Evolutionary conservation across 306 rosid genomes (phyloP).

Genomic region (Erythrophleum fordii): DNA sequence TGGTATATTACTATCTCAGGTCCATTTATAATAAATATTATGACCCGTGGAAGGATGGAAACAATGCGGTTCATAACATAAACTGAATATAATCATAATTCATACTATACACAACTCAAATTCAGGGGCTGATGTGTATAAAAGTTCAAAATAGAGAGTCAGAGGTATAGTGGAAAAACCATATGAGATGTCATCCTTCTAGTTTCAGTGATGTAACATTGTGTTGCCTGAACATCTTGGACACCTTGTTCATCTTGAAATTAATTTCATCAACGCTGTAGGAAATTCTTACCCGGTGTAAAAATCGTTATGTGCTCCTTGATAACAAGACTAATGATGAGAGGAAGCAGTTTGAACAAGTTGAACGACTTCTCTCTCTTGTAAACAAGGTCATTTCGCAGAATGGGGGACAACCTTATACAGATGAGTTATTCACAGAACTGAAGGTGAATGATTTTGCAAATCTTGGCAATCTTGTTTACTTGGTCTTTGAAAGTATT

Average conservation of each 20-base stretch:
- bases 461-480: background rate
- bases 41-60: too few species aligned
- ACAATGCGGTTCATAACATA: too few species aligned
- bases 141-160: too few species aligned
- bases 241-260: conserved; percentile 5
- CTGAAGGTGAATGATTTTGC: conserved; percentile 53
- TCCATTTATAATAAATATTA: too few species aligned
- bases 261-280: conserved; percentile 34
- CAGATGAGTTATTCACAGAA: conserved; percentile 67
- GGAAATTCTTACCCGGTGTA: conserved; percentile 67
- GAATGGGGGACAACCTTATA: conserved; percentile 71
- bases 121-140: too few species aligned
- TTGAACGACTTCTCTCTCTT: conserved; percentile 60
- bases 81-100: too few species aligned
- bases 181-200: too few species aligned
- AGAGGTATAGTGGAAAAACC: too few species aligned
- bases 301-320: conserved; percentile 70
- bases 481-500: background rate
- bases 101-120: too few species aligned
- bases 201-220: too few species aligned
- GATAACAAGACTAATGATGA: conserved; percentile 79
- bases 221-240: too few species aligned
- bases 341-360: conserved; percentile 60
- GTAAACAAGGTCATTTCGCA: conserved; percentile 51
- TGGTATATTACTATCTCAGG: too few species aligned